Evolutionary conservation across 1,139 yeast species (phyloP).

Genomic region (Pichia sp.): DNA sequence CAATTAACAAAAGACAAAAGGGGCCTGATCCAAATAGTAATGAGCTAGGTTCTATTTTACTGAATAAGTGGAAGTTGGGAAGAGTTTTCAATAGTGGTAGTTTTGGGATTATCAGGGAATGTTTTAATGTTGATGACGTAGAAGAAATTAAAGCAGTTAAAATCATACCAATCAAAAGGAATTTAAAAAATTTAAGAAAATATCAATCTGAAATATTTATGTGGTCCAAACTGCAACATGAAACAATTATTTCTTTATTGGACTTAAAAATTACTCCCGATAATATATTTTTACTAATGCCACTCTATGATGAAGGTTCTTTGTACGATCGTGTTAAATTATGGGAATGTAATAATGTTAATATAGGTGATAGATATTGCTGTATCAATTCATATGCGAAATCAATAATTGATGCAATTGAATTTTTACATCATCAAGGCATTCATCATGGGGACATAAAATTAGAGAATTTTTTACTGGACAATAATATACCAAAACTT

Average conservation of each 20-base stretch:
- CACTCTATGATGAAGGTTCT: constrained; percentile 73
- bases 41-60: constrained; percentile 54
- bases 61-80: constrained; percentile 55
- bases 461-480: constrained; percentile 74
- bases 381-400: constrained; percentile 34
- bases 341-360: constrained; percentile 45
- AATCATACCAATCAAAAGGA: constrained; percentile 51
- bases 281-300: constrained; percentile 68
- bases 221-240: constrained; percentile 67
- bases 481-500: constrained; percentile 39
- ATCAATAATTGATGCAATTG: constrained; percentile 58
- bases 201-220: constrained; percentile 66
- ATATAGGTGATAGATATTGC: constrained; percentile 28
- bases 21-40: constrained; percentile 33
- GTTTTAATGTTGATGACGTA: constrained; percentile 22
- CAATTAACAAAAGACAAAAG: constrained; percentile 1
- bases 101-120: constrained; percentile 81
- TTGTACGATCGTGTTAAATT: constrained; percentile 66
- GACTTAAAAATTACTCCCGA: constrained; percentile 55
- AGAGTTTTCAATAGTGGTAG: constrained; percentile 87
- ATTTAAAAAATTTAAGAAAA: constrained; percentile 39
- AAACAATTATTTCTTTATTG: constrained; percentile 56
- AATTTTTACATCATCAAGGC: constrained; percentile 65
- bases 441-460: constrained; percentile 88
- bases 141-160: constrained; percentile 59